phyloP scores from a whole-genome alignment of 1,139 yeast genomes.

The Entelexis sorbosivorans region DNA sequence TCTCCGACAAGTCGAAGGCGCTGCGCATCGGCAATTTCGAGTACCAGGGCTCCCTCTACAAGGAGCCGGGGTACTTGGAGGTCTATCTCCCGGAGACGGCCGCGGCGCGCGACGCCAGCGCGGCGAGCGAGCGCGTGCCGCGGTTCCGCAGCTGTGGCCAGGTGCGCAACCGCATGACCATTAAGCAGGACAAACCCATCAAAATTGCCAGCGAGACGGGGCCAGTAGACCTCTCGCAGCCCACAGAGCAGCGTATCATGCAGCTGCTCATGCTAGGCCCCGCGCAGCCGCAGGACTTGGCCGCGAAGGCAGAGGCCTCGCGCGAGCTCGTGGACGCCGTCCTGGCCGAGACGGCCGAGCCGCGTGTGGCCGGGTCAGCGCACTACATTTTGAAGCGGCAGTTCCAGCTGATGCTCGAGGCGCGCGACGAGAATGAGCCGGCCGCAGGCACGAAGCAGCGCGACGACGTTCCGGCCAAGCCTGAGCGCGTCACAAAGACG shows the following conservation, averaged over 20 bases:
- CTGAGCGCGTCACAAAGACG: constrained; percentile 3
- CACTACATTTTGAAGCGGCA: constrained; percentile 26
- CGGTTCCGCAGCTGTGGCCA: constrained; percentile 17
- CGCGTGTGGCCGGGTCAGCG: constrained; percentile 4
- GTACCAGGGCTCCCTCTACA: constrained; percentile 20
- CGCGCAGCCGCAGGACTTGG: constrained; percentile 24
- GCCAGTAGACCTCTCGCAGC: constrained; percentile 9
- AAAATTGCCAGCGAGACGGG: neutral
- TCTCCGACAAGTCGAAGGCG: constrained; percentile 11
- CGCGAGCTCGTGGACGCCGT: constrained; percentile 27
- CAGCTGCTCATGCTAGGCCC: constrained; percentile 32
- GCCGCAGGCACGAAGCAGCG: neutral
- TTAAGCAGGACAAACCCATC: constrained; percentile 10
- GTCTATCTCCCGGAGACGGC: constrained; percentile 15
- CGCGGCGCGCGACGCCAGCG: neutral
- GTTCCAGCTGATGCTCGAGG: neutral
- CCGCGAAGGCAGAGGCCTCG: constrained; percentile 28
- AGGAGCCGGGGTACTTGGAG: constrained; percentile 23
- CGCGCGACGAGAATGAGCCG: neutral
- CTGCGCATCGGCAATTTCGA: constrained; percentile 15
- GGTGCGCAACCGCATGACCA: constrained; percentile 15
- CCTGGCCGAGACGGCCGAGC: constrained; percentile 23
- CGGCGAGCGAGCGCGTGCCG: neutral
- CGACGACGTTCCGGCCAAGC: neutral
- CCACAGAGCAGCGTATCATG: constrained; percentile 8